Percentiles rank a stretch among this genome's conserved stretches.
These are phyloP conservation scores for Apiotrichum veenhuisii DNA, from an alignment of 1,284 basidiomycete genomes.

Conservation along the genomic window DNA sequence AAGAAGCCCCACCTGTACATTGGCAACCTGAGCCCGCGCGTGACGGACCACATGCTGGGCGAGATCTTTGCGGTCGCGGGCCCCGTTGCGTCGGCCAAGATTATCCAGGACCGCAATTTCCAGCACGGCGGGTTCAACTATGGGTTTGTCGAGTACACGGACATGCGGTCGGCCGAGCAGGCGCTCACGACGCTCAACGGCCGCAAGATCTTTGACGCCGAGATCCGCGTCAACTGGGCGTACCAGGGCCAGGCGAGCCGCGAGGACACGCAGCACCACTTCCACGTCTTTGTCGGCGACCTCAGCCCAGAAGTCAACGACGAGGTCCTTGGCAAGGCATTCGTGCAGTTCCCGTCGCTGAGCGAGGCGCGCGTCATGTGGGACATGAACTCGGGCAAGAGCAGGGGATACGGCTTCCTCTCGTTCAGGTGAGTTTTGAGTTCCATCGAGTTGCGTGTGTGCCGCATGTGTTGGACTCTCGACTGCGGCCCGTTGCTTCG, in stretches of 20 bases:
- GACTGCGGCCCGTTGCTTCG: no score
- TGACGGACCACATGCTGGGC: constrained; percentile 69
- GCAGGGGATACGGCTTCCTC: constrained; percentile 59
- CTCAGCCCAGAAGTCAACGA: constrained; percentile 97
- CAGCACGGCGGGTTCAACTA: constrained; percentile 97
- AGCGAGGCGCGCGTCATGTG: constrained; percentile 99
- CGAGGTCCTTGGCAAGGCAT: constrained; percentile 91
- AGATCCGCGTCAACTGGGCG: constrained; percentile 96
- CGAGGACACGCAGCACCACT: constrained; percentile 92
- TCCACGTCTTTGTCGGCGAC: constrained; percentile 97
- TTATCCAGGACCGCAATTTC: constrained; percentile 96
- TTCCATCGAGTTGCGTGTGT: no score
- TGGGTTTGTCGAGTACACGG: constrained; percentile 95
- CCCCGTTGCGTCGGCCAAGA: constrained; percentile 93
- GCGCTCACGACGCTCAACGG: constrained; percentile 95
- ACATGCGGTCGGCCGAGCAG: constrained; percentile 95
- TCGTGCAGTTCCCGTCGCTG: constrained; percentile 88
- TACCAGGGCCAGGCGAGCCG: constrained; percentile 81
- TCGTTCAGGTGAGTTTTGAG: constrained; percentile 50
- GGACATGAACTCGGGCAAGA: constrained; percentile 99
- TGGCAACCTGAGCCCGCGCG: constrained; percentile 89
- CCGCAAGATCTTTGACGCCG: constrained; percentile 95
- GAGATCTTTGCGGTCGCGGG: constrained; percentile 96
- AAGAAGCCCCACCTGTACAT: constrained; percentile 85
- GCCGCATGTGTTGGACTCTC: no score